phyloP scores from a whole-genome alignment of 805 yeast species.

The Ascoidea tarda region DNA sequence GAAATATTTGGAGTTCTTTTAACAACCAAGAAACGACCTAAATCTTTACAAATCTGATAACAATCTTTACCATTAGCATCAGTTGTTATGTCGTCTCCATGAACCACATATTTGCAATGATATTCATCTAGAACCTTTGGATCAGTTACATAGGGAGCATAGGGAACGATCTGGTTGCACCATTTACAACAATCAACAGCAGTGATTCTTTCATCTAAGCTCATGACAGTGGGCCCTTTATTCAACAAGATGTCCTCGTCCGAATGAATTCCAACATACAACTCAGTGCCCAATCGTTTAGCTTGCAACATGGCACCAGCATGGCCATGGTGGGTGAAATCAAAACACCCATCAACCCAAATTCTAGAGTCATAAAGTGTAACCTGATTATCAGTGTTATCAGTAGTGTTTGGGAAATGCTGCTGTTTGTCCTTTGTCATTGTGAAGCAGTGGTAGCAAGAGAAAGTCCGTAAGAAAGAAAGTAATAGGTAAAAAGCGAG shows the following conservation, averaged over 20 bases:
- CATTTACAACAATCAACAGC: constrained; percentile 89
- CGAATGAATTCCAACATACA: constrained; percentile 81
- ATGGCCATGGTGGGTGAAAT: constrained; percentile 93
- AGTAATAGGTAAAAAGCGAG: too few relatives aligned
- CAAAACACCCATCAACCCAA: constrained; percentile 98
- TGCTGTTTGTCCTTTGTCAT: neutral
- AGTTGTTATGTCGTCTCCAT: constrained; percentile 95
- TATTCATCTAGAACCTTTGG: constrained; percentile 63
- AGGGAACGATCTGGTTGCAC: constrained; percentile 55
- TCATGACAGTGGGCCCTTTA: constrained; percentile 95
- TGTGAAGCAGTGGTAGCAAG: neutral
- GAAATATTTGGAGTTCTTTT: constrained; percentile 89
- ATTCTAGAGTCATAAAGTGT: constrained; percentile 28
- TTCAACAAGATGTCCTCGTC: constrained; percentile 74
- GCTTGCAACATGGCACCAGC: constrained; percentile 97
- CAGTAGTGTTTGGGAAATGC: neutral
- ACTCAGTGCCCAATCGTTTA: constrained; percentile 60
- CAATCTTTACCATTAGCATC: constrained; percentile 95
- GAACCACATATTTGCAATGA: constrained; percentile 85
- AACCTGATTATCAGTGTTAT: constrained; percentile 5
- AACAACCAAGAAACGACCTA: constrained; percentile 82
- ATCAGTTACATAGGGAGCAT: constrained; percentile 90
- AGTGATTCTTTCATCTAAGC: constrained; percentile 56
- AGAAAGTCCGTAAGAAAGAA: too few relatives aligned
- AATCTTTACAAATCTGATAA: constrained; percentile 67